Evolutionary conservation across 2,329 filamentous ascomycete genomes (phyloP).

Genomic region (Dryadomyces sulphureus): DNA sequence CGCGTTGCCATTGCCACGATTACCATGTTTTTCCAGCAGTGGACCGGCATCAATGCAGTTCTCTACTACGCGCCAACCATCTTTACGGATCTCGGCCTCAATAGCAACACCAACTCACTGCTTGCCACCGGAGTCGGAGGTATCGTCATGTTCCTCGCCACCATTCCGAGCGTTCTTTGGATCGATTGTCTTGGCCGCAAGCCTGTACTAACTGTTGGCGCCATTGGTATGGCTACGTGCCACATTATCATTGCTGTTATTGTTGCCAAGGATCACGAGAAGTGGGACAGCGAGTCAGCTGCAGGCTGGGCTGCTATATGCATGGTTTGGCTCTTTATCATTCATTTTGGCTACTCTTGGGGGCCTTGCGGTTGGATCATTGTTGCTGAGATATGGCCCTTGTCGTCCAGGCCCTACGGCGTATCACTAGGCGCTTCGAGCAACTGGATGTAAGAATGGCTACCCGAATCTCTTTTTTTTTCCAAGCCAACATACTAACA

Average conservation of each 20-base stretch:
- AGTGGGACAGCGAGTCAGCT: constrained; percentile 39
- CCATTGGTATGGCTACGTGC: constrained; percentile 54
- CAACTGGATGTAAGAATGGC: constrained; percentile 49
- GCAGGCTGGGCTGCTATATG: constrained; percentile 55
- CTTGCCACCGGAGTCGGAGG: constrained; percentile 59
- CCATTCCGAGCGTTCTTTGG: constrained; percentile 50
- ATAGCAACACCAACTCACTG: constrained; percentile 33
- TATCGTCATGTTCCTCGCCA: constrained; percentile 54
- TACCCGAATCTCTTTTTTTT: not conserved
- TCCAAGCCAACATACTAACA: not conserved
- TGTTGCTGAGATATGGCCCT: constrained; percentile 59
- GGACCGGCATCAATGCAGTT: constrained; percentile 38
- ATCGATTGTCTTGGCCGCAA: constrained; percentile 51
- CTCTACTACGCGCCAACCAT: constrained; percentile 60
- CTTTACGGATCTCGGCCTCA: constrained; percentile 50
- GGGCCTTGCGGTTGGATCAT: constrained; percentile 63
- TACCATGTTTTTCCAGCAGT: constrained; percentile 47
- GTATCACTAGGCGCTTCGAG: constrained; percentile 52
- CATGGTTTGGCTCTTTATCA: constrained; percentile 62
- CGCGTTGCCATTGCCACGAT: constrained; percentile 48
- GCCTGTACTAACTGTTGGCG: constrained; percentile 46
- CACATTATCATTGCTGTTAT: constrained; percentile 61
- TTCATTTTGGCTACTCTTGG: constrained; percentile 65
- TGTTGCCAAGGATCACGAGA: constrained; percentile 44
- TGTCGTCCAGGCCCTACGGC: constrained; percentile 55